phyloP scores from a whole-genome alignment of 2,329 filamentous ascomycete genomes.

The Pseudopyrenochaeta lycopersici region DNA sequence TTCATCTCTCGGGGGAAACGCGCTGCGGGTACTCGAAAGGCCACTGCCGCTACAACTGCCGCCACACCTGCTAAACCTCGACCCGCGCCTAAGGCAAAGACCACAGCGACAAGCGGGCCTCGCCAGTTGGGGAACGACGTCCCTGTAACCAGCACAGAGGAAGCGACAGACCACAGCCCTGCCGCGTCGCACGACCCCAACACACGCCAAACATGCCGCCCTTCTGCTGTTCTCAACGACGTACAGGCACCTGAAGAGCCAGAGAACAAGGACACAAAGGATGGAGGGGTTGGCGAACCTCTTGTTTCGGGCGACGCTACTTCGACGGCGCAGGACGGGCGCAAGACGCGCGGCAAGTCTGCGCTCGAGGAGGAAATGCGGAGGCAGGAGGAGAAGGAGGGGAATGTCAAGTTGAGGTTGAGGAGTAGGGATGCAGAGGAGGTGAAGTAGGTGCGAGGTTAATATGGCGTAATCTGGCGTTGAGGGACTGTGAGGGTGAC shows the following conservation, averaged over 20 bases:
- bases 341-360: constrained; percentile 11
- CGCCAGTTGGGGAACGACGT: background rate
- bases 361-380: constrained; percentile 4
- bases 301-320: too few relatives aligned
- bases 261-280: too few relatives aligned
- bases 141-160: background rate
- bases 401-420: constrained; percentile 19
- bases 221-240: too few relatives aligned
- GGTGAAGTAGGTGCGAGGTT: background rate
- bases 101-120: background rate
- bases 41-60: background rate
- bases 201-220: too few relatives aligned
- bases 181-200: too few relatives aligned
- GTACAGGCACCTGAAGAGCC: too few relatives aligned
- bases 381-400: constrained; percentile 5
- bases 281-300: too few relatives aligned
- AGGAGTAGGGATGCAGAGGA: constrained; percentile 5
- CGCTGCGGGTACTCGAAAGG: background rate
- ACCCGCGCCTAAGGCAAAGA: background rate
- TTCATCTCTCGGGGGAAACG: background rate
- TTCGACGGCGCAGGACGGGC: background rate
- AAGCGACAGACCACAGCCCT: background rate
- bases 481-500: background rate
- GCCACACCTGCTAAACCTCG: background rate
- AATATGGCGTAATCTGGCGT: too few relatives aligned